phyloP scores from a whole-genome alignment of 331 rosid species.

The Quercus lobata region DNA sequence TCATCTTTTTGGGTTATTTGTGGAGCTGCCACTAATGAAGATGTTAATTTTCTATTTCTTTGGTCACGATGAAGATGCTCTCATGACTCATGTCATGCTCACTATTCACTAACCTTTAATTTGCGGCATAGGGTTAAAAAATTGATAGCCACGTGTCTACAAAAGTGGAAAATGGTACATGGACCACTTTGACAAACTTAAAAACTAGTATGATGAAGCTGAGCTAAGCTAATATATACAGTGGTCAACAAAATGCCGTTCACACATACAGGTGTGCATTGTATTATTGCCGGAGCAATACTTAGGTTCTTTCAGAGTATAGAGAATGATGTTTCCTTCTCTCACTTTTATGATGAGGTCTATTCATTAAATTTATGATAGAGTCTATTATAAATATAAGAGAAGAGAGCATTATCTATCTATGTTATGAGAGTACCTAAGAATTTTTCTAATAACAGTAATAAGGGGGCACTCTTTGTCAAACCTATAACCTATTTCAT shows the following conservation, averaged over 20 bases:
- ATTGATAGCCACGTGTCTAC: neutral
- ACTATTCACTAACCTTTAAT: no score
- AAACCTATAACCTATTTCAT: no score
- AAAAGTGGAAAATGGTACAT: neutral
- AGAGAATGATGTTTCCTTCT: rapidly evolving
- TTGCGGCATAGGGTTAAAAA: neutral
- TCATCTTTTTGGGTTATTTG: neutral
- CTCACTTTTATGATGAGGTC: rapidly evolving
- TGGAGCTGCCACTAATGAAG: neutral
- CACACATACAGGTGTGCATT: neutral
- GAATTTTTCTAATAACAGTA: no score
- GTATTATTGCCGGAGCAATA: no score
- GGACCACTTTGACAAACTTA: neutral
- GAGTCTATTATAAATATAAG: rapidly evolving
- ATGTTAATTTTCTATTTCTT: neutral
- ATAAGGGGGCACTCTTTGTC: neutral
- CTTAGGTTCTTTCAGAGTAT: rapidly evolving
- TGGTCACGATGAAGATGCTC: neutral
- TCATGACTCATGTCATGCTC: no score
- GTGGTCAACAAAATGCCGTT: neutral
- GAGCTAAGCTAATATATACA: no score
- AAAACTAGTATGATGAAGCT: no score
- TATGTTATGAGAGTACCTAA: rapidly evolving
- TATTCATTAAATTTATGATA: rapidly evolving
- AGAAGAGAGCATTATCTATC: no score